Percentiles rank a stretch among this genome's conserved stretches.
These are phyloP conservation scores for Plasmodium berghei DNA, from an alignment of 169 alveolate genomes.

Conservation along the genomic window DNA sequence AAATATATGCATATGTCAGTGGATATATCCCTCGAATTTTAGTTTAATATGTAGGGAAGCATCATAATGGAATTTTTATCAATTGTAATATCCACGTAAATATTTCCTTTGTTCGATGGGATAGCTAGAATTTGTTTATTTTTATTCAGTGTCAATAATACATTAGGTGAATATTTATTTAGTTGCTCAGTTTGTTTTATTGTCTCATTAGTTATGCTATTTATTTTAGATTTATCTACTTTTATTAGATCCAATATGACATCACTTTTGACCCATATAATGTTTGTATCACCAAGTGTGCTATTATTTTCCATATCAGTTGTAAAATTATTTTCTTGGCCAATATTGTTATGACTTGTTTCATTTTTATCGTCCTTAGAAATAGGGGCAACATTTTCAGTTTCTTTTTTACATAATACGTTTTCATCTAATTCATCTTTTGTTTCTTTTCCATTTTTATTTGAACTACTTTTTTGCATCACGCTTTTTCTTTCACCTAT, in stretches of 20 bases:
- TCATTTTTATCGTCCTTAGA: background rate
- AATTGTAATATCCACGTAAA: constrained; percentile 68
- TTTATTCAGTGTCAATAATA: constrained; percentile 66
- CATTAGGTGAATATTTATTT: constrained; percentile 57
- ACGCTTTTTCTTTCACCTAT: constrained; percentile 56
- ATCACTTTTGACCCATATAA: constrained; percentile 73
- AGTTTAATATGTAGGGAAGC: constrained; percentile 67
- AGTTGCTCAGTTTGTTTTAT: constrained; percentile 61
- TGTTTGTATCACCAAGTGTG: constrained; percentile 16
- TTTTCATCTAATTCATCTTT: background rate
- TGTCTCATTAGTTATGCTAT: constrained; percentile 66
- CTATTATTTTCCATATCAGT: constrained; percentile 4
- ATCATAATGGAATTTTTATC: constrained; percentile 75
- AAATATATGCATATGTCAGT: too few relatives aligned
- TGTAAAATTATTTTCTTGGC: background rate
- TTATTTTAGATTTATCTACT: constrained; percentile 69
- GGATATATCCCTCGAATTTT: background rate
- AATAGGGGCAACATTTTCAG: background rate
- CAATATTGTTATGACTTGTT: background rate
- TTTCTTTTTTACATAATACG: background rate
- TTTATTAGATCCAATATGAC: constrained; percentile 72
- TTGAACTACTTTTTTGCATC: constrained; percentile 17
- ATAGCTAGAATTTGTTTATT: constrained; percentile 71
- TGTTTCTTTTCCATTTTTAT: background rate
- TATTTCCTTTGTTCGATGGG: constrained; percentile 70